Percentiles rank a stretch among this genome's conserved stretches.
phyloP scores from a whole-genome alignment of 2,329 filamentous ascomycete species.

The Phyllachora maydis region DNA sequence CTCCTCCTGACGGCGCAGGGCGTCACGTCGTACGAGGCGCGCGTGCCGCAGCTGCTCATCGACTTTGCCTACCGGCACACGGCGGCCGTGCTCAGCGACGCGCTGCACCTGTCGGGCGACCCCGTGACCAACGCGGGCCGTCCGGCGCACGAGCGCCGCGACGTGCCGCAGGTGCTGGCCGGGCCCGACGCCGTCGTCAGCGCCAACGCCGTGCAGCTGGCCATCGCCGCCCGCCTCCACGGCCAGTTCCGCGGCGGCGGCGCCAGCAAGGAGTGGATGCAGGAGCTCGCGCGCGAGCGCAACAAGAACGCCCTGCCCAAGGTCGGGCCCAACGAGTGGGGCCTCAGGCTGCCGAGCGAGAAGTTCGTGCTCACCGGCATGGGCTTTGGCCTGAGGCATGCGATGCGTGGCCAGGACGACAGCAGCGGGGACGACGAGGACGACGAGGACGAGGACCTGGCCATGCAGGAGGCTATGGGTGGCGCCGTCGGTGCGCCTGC shows the following conservation, averaged over 20 bases:
- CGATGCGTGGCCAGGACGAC: conserved; percentile 25
- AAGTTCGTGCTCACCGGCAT: conserved; percentile 46
- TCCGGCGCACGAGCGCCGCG: conserved; percentile 26
- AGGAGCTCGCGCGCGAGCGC: conserved; percentile 50
- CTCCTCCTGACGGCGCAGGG: conserved; percentile 61
- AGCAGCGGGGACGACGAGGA: too few relatives aligned
- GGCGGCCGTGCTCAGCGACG: conserved; percentile 48
- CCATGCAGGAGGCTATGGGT: conserved; percentile 25
- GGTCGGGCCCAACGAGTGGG: conserved; percentile 45
- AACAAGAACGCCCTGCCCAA: conserved; percentile 47
- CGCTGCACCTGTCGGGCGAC: conserved; percentile 46
- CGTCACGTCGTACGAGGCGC: conserved; percentile 61
- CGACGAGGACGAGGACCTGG: conserved; percentile 17
- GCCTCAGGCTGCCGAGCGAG: conserved; percentile 43
- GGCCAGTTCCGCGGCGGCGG: conserved; percentile 45
- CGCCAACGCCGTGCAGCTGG: conserved; percentile 49
- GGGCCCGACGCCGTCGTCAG: conserved; percentile 34
- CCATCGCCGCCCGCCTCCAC: conserved; percentile 45
- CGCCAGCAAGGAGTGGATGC: conserved; percentile 54
- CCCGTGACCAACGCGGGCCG: conserved; percentile 42
- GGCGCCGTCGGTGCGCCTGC: conserved; percentile 14
- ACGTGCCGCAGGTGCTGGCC: conserved; percentile 19
- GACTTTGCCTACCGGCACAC: conserved; percentile 78
- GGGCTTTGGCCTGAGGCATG: conserved; percentile 40
- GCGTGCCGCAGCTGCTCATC: conserved; percentile 63